Evolutionary conservation across 345 rosid genomes (phyloP).

Genomic region (Populus alba): DNA sequence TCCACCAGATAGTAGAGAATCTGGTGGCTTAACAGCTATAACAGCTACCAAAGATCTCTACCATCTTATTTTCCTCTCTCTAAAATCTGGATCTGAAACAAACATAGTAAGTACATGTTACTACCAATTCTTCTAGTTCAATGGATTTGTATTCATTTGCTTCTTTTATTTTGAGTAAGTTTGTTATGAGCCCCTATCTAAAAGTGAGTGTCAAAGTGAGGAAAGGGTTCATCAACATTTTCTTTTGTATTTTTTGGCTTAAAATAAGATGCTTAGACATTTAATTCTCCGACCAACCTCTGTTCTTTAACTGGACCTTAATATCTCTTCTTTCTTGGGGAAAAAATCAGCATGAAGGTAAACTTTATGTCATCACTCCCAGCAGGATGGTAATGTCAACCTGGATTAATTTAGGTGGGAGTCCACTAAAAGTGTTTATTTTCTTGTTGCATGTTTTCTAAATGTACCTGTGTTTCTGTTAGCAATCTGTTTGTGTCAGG

Average conservation of each 20-base stretch:
- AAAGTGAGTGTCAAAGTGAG: neutral
- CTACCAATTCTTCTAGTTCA: neutral
- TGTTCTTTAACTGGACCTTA: neutral
- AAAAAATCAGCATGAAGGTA: neutral
- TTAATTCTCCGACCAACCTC: neutral
- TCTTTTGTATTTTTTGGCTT: neutral
- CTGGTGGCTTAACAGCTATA: slow-evolving; percentile 72
- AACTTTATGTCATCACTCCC: neutral
- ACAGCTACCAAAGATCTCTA: slow-evolving; percentile 83
- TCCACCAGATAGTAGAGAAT: slow-evolving; percentile 80
- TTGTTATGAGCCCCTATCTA: too few species aligned
- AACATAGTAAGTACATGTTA: slow-evolving; percentile 58
- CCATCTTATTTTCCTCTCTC: slow-evolving; percentile 80
- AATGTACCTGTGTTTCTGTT: neutral
- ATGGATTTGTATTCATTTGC: neutral
- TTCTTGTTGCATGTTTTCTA: neutral
- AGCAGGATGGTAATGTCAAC: neutral
- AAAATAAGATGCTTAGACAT: neutral
- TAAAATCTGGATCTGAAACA: slow-evolving; percentile 85
- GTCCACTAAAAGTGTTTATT: neutral
- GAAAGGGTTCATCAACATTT: neutral
- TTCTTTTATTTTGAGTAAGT: too few species aligned
- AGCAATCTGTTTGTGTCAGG: too few species aligned
- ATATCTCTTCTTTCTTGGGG: neutral
- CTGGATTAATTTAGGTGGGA: neutral